Base-by-base conservation (phyloP, 2,329 filamentous ascomycete genomes). In the Fusarium cicatricum region DNA sequence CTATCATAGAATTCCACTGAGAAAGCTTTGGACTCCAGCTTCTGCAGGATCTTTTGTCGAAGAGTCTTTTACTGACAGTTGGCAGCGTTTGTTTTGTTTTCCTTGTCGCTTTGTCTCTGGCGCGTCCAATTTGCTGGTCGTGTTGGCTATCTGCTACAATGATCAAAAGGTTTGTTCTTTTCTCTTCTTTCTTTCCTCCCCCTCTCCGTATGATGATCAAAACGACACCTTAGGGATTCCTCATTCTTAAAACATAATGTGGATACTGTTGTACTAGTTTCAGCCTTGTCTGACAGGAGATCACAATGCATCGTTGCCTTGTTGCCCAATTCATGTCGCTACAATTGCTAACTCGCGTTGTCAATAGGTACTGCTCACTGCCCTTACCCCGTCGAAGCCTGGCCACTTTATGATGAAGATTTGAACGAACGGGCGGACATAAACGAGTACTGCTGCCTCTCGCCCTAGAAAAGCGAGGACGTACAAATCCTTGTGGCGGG, bases 401-500 rank as follows among this genome's bases (percentile, higher is more conserved):
- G 38, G 54, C 61, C 70, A 75, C 74, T 71, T 63, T 70, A 82
- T 86, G 84, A 87, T 78, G 84, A 86, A 82, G 77, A 76, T 75
- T 85, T 86, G 84, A 85, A 86, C 84, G 84, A 86, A 86, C 84
- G 84, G 84, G 84, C 84, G 84, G 84, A 86, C 84, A 86, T 84
- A 85, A 84, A 78, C 75, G 82, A 85, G 82, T 78, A 79, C 71
- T 70, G 76, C 72, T 74, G 69, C 70, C 76, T 73, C 71, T 73
- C 77, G 71, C 76, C 75, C 74, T 73, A 70, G 74, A 82, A 81
- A 83, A 83, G 75, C 83, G 76, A 80, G 83, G 79, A 75, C 80
- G 82, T 86, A 86, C 83, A 87, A 84, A 76, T 65, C 81, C 80
- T 79, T 80, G 82, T 80, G 83, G 80, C 79, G 75, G 75, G 70